Conservation (phyloP, 768 basidiomycete species). For the Pisolithus tinctorius region DNA sequence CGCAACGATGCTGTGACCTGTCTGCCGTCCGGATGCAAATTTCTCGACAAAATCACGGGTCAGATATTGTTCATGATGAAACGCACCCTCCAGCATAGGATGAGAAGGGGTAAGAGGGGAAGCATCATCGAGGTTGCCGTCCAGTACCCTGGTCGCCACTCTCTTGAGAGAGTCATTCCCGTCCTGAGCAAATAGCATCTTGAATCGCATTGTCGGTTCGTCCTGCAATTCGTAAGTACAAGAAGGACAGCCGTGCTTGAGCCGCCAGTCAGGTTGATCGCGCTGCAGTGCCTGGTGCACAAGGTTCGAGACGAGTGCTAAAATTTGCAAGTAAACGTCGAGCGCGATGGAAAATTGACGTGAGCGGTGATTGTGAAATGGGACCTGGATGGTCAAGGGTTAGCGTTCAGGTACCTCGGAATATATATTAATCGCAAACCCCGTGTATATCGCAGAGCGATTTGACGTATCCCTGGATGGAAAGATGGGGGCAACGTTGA, state of each 20-base stretch:
- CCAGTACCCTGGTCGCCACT: too few species aligned
- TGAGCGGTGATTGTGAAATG: neutral
- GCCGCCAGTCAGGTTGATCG: conserved; percentile 2
- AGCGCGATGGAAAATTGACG: neutral
- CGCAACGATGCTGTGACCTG: too few species aligned
- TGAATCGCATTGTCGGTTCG: neutral
- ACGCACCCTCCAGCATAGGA: too few species aligned
- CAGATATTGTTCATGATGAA: neutral
- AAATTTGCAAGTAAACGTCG: conserved; percentile 10
- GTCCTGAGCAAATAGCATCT: conserved; percentile 3
- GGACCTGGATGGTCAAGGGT: neutral
- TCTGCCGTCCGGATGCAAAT: too few species aligned
- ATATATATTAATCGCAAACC: neutral
- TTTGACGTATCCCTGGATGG: conserved; percentile 13
- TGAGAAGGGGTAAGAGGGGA: too few species aligned
- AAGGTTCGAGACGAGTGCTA: neutral
- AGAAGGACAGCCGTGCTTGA: conserved; percentile 5
- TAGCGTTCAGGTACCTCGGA: neutral
- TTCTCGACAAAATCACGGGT: neutral
- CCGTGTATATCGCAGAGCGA: conserved; percentile 11
- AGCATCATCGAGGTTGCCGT: too few species aligned
- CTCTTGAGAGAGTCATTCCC: neutral
- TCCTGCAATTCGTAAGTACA: conserved; percentile 9
- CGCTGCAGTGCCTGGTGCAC: neutral
- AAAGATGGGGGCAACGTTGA: conserved; percentile 9